A percentile compares a stretch with the other conserved stretches of the same genome.
phyloP scores from a whole-genome alignment of 1,284 basidiomycete genomes.

The Leccinum fallax region DNA sequence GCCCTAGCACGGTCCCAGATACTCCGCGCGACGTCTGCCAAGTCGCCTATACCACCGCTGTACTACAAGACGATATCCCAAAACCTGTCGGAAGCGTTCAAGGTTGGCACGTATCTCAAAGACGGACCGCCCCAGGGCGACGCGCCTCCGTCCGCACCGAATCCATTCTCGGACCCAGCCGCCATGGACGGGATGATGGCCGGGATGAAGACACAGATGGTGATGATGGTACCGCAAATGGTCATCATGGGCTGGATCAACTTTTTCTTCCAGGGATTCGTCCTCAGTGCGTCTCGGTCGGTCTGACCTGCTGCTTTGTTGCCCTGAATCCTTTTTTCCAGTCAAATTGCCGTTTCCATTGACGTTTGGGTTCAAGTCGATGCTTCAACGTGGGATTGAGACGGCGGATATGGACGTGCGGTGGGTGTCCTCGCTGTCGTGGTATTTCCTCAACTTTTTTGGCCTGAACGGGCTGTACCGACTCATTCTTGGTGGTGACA shows the following conservation, averaged over 20 bases:
- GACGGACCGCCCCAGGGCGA: constrained; percentile 76
- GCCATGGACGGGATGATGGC: constrained; percentile 99
- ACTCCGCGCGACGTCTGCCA: constrained; percentile 76
- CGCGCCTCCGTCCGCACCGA: constrained; percentile 57
- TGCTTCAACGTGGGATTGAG: constrained; percentile 95
- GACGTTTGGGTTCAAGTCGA: constrained; percentile 97
- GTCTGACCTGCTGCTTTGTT: background rate
- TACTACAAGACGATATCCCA: constrained; percentile 79
- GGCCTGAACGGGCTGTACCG: constrained; percentile 95
- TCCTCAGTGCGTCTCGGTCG: constrained; percentile 76
- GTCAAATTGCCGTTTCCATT: constrained; percentile 97
- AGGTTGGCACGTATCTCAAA: constrained; percentile 81
- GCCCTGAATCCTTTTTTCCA: constrained; percentile 36
- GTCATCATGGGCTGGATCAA: constrained; percentile 99
- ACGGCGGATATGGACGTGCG: constrained; percentile 97
- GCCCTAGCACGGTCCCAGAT: constrained; percentile 83
- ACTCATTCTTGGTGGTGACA: constrained; percentile 89
- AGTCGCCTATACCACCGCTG: constrained; percentile 77
- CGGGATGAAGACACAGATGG: constrained; percentile 98
- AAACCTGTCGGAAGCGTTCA: constrained; percentile 70
- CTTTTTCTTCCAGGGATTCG: constrained; percentile 98
- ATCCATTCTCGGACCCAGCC: constrained; percentile 83
- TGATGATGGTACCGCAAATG: constrained; percentile 98
- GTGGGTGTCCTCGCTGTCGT: constrained; percentile 98
- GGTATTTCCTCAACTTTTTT: constrained; percentile 99